Percentiles rank a stretch among this genome's conserved stretches.
Evolutionary conservation across 2,329 filamentous ascomycete genomes (phyloP).

Genomic region (Macrophomina phaseolina): DNA sequence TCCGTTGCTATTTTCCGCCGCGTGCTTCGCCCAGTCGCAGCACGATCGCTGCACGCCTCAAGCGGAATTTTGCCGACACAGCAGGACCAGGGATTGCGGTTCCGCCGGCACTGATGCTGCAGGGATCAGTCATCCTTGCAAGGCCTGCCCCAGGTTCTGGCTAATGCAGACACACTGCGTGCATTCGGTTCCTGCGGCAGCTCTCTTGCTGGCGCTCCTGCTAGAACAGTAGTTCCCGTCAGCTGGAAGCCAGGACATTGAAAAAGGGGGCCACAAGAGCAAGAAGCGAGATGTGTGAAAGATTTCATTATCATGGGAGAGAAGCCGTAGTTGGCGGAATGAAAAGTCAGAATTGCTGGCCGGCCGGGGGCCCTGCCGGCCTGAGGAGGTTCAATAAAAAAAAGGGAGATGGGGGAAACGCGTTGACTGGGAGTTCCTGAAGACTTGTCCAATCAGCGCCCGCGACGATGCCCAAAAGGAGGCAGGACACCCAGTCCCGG

Average conservation of each 20-base stretch:
- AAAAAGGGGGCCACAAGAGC: background rate
- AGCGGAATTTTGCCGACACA: background rate
- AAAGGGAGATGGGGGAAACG: constrained; percentile 6
- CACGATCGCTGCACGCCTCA: background rate
- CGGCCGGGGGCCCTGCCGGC: background rate
- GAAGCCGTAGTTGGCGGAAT: background rate
- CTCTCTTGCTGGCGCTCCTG: background rate
- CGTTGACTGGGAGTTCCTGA: background rate
- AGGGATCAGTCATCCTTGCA: background rate
- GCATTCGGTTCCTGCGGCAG: background rate
- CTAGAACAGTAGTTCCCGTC: background rate
- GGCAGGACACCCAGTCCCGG: constrained; percentile 5
- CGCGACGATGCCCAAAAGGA: background rate
- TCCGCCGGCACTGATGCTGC: background rate
- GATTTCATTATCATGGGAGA: background rate
- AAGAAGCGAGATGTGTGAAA: background rate
- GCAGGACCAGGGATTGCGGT: background rate
- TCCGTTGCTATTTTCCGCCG: constrained; percentile 21
- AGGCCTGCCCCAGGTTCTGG: background rate
- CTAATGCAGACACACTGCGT: background rate
- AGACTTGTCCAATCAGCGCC: background rate
- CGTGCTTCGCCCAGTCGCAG: background rate
- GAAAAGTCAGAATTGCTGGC: constrained; percentile 15
- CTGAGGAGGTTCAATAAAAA: background rate
- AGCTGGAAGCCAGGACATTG: background rate